A percentile compares a stretch with the other conserved stretches of the same genome.
Conservation (phyloP, 768 basidiomycete genomes). For the Tylopilus rubrobrunneus region DNA sequence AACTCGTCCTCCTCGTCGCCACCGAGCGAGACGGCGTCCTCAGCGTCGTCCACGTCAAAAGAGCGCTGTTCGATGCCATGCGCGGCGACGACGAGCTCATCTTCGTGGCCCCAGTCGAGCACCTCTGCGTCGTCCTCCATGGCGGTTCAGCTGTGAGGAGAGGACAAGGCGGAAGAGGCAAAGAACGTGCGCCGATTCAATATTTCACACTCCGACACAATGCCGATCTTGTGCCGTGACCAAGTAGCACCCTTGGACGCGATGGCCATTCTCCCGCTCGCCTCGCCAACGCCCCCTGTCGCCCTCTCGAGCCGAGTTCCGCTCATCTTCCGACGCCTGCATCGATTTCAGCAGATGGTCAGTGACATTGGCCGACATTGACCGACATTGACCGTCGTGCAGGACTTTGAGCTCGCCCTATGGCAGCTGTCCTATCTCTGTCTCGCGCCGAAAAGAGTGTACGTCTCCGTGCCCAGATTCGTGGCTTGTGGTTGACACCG, state of each 20-base stretch:
- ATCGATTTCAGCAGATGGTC: constrained; percentile 87
- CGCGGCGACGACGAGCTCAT: constrained; percentile 40
- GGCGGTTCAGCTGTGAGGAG: constrained; percentile 16
- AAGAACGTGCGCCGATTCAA: constrained; percentile 14
- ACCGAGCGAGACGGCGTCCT: constrained; percentile 69
- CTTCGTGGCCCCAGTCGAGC: constrained; percentile 66
- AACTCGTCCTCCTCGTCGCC: constrained; percentile 68
- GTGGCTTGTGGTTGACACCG: constrained; percentile 11
- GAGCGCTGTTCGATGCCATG: constrained; percentile 38
- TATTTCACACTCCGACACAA: constrained; percentile 12
- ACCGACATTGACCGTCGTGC: constrained; percentile 2
- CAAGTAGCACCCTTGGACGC: neutral
- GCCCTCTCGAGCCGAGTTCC: constrained; percentile 57
- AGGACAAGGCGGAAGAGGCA: constrained; percentile 9
- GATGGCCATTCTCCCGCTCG: constrained; percentile 34
- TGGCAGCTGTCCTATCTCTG: constrained; percentile 96
- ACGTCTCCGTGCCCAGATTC: constrained; percentile 21
- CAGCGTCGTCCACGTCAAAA: constrained; percentile 39
- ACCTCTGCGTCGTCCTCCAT: constrained; percentile 70
- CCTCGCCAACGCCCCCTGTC: constrained; percentile 18
- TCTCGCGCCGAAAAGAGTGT: constrained; percentile 91
- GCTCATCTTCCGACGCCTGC: constrained; percentile 73
- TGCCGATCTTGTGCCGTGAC: constrained; percentile 21
- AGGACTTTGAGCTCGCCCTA: constrained; percentile 97
- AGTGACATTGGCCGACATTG: constrained; percentile 13